A percentile compares a stretch with the other conserved stretches of the same genome.
These are phyloP conservation scores for Talaromyces liani DNA, from an alignment of 495 filamentous ascomycete species.

Conservation along the genomic window DNA sequence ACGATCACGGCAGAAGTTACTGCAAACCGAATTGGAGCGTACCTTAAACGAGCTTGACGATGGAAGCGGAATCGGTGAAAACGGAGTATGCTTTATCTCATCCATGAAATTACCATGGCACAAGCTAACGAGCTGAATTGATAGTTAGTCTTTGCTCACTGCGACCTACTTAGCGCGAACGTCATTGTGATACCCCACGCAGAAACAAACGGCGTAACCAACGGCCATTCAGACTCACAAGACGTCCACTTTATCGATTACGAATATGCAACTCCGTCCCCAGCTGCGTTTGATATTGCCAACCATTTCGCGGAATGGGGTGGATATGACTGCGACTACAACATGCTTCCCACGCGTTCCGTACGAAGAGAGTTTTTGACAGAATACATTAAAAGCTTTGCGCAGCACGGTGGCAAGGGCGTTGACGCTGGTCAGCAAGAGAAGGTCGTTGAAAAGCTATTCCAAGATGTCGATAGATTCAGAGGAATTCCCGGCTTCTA, in stretches of 20 bases:
- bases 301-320: constrained; percentile 99
- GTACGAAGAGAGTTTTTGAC: constrained; percentile 75
- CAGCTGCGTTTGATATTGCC: constrained; percentile 96
- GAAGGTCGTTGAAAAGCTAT: constrained; percentile 56
- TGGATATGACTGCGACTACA: constrained; percentile 90
- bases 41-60: constrained; percentile 64
- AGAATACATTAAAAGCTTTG: constrained; percentile 62
- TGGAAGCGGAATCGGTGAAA: constrained; percentile 60
- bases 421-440: constrained; percentile 43
- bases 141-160: constrained; percentile 87
- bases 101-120: neutral
- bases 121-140: neutral
- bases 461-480: constrained; percentile 77
- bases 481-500: constrained; percentile 86
- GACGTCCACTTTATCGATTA: constrained; percentile 93
- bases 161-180: constrained; percentile 90
- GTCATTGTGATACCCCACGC: constrained; percentile 71
- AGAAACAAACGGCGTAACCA: constrained; percentile 21
- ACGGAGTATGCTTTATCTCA: constrained; percentile 49
- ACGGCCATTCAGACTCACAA: constrained; percentile 20
- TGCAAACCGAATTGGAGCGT: constrained; percentile 69
- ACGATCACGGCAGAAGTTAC: constrained; percentile 49
- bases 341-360: constrained; percentile 67
- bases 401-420: constrained; percentile 25
- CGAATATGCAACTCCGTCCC: constrained; percentile 90